Conservation (phyloP, 768 basidiomycete genomes). For the Tylopilus balloui region DNA sequence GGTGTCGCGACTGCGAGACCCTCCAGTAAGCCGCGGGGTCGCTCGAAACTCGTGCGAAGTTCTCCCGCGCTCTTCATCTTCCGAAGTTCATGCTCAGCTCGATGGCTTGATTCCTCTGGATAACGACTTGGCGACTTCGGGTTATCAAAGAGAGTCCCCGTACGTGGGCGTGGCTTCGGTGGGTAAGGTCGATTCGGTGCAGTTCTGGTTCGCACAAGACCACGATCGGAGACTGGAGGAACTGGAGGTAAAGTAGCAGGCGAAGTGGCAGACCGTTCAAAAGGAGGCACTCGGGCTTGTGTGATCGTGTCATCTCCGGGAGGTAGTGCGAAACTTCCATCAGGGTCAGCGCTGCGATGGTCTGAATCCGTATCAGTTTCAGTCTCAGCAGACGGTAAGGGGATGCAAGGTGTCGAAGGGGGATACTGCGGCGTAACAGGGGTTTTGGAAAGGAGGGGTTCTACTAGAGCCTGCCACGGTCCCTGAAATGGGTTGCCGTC, state of each 20-base stretch:
- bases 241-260: conserved; percentile 35
- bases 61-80: conserved; percentile 89
- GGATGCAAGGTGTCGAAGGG: conserved; percentile 59
- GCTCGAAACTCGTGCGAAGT: conserved; percentile 43
- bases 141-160: conserved; percentile 25
- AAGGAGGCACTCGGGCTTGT: conserved; percentile 51
- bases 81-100: conserved; percentile 58
- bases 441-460: conserved; percentile 68
- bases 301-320: conserved; percentile 73
- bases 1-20: conserved; percentile 33
- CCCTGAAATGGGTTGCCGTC: conserved; percentile 96
- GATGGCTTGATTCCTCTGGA: conserved; percentile 40
- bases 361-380: conserved; percentile 57
- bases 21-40: conserved; percentile 20
- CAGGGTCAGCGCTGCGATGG: conserved; percentile 38
- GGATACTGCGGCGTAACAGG: conserved; percentile 61
- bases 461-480: conserved; percentile 86
- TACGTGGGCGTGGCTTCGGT: conserved; percentile 40
- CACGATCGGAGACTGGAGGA: conserved; percentile 31
- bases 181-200: conserved; percentile 58
- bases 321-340: conserved; percentile 24
- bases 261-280: conserved; percentile 50
- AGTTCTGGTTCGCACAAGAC: conserved; percentile 68
- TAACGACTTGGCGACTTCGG: conserved; percentile 13
- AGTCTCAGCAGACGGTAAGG: conserved; percentile 43